Evolutionary conservation across 2,329 filamentous ascomycete species (phyloP).

Genomic region (Alternaria brassicicola): DNA sequence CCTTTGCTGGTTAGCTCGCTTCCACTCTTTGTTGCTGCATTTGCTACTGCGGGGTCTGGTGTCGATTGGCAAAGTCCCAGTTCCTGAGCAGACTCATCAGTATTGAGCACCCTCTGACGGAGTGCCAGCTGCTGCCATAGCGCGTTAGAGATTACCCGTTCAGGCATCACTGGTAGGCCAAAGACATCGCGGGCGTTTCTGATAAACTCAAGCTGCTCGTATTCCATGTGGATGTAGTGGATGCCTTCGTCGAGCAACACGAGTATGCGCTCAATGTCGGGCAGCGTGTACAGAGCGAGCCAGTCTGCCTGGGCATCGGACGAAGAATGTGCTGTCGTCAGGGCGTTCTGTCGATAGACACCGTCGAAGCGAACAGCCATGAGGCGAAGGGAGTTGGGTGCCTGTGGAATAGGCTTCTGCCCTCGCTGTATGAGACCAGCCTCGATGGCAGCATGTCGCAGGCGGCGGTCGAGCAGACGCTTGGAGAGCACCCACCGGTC

Average conservation of each 20-base stretch:
- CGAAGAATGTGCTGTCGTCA: constrained; percentile 43
- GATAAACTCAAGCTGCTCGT: constrained; percentile 64
- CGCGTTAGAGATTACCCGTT: constrained; percentile 61
- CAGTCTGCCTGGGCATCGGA: constrained; percentile 57
- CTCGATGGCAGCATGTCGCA: constrained; percentile 56
- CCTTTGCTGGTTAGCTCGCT: constrained; percentile 48
- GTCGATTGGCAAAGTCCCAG: constrained; percentile 57
- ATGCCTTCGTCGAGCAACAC: constrained; percentile 65
- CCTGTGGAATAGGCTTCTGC: constrained; percentile 53
- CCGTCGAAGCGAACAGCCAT: constrained; percentile 61
- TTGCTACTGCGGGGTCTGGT: constrained; percentile 41
- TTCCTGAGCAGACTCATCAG: constrained; percentile 58
- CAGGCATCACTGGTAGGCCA: constrained; percentile 61
- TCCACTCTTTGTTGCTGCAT: constrained; percentile 25
- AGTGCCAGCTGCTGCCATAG: constrained; percentile 65
- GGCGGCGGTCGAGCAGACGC: constrained; percentile 59
- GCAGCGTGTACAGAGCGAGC: constrained; percentile 59
- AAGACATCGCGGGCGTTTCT: constrained; percentile 58
- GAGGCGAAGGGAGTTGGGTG: constrained; percentile 55
- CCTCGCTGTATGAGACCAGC: constrained; percentile 55
- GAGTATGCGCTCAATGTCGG: constrained; percentile 61
- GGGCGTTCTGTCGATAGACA: constrained; percentile 56
- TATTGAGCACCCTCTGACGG: constrained; percentile 61
- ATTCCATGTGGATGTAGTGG: constrained; percentile 65
- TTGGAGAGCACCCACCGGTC: constrained; percentile 63